Evolutionary conservation across 768 basidiomycete genomes (phyloP).

Genomic region (Mrakia frigida): DNA sequence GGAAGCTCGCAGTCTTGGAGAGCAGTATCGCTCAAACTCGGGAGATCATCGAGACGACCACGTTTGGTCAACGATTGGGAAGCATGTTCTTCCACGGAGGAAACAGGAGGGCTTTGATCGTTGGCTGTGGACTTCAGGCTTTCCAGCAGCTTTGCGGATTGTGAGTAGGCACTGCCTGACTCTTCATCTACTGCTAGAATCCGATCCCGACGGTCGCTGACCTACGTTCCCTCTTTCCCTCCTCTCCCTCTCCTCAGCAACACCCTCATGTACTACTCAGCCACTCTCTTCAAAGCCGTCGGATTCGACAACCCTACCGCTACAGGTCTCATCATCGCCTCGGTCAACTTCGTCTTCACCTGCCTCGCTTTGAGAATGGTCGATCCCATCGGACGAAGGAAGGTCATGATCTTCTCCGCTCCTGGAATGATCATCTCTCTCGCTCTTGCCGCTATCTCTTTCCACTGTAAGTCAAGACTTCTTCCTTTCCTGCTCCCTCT

Average conservation of each 20-base stretch:
- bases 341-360: constrained; percentile 73
- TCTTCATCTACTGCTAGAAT: no score
- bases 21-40: constrained; percentile 59
- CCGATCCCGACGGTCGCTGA: background rate
- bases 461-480: constrained; percentile 54
- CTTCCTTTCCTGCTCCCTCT: background rate
- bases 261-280: constrained; percentile 57
- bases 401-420: constrained; percentile 63
- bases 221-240: background rate
- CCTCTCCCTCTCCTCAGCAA: no score
- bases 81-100: constrained; percentile 56
- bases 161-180: no score
- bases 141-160: constrained; percentile 73
- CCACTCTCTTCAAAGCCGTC: constrained; percentile 71
- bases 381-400: constrained; percentile 63
- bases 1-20: constrained; percentile 61
- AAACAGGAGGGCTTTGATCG: constrained; percentile 60
- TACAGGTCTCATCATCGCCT: constrained; percentile 70
- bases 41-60: constrained; percentile 56
- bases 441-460: constrained; percentile 59
- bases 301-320: constrained; percentile 79
- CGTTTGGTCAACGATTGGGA: constrained; percentile 54
- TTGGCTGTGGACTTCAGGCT: constrained; percentile 74
- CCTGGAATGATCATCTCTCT: constrained; percentile 69
- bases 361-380: constrained; percentile 63